Base-by-base conservation (phyloP, 257 asterid species). In the Petunia secreta region DNA sequence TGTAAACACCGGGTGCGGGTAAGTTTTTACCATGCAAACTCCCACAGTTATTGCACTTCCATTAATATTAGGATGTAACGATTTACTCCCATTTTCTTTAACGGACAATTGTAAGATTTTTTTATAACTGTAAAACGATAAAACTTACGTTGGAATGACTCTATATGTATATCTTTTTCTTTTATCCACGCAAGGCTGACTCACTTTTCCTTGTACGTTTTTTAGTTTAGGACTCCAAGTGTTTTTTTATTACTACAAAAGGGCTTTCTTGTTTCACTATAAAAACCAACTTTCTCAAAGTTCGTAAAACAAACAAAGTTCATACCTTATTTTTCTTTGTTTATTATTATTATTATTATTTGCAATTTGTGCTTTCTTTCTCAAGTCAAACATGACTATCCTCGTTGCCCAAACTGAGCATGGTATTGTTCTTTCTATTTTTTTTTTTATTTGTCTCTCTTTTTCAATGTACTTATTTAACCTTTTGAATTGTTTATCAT, bases 361-460 rank as follows among this genome's bases (percentile, higher is more conserved):
- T 15, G 36, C 13, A 14, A 39, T 50, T 55, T 48, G 64, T 63
- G 48, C 14, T 41, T 66, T n/a, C 52, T 48, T 5, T 6, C 40
- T 69, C 41, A 69, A 71, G 44, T 34, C 44, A 58, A 65, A 40
- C 63, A 81, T 84, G 81, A 74, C 62, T 2, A 11, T 79, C 75
- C 63, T 77, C 48, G 39, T 71, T 54, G 79, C 80, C 9, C 83
- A 73, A 59, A 77, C 40, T 38, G 55, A 13, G 54, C 80, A 62
- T 37, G 83, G 82, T 79, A 63, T 50, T 65, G 1, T 13, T 36
- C 16, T 25, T 55, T 40, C 3, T 77, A 2, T 48, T 58, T 16
- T 52, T 14, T 53, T 52, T 46, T 2, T 48, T 34, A 13, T 68
- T 11, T 13, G 46, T 58, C 10, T 78, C 16, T 40, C 36, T 63